phyloP scores from a whole-genome alignment of 169 alveolate species.

The Besnoitia besnoiti region DNA sequence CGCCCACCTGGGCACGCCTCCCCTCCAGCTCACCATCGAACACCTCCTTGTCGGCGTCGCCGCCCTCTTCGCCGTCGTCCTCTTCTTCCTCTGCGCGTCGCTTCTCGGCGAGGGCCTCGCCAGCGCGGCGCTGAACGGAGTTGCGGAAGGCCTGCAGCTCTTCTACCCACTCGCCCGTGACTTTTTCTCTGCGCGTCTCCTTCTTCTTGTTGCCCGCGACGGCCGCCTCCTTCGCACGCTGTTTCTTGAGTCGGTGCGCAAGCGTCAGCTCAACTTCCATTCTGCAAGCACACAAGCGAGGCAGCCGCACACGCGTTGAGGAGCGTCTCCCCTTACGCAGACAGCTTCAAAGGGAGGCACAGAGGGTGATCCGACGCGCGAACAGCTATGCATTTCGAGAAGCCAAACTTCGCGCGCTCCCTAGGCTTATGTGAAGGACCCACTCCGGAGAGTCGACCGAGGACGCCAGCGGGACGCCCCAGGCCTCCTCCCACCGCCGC shows the following conservation, averaged over 20 bases:
- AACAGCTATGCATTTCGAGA: no score
- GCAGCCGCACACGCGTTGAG: no score
- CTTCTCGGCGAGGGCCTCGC: slow-evolving; percentile 1
- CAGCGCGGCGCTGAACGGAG: not conserved
- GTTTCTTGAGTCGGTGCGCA: slow-evolving; percentile 8
- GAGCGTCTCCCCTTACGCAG: no score
- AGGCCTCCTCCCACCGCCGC: no score
- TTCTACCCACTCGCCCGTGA: slow-evolving; percentile 10
- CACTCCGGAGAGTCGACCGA: no score
- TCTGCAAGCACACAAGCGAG: not conserved
- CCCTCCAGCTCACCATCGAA: slow-evolving; percentile 53
- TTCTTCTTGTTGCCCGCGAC: slow-evolving; percentile 33
- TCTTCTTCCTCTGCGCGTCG: slow-evolving; percentile 11
- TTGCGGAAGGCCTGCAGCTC: slow-evolving; percentile 15
- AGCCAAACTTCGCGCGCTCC: no score
- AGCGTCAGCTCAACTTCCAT: slow-evolving; percentile 29
- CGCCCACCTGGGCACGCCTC: no score
- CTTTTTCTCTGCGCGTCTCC: slow-evolving; percentile 49
- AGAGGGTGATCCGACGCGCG: no score
- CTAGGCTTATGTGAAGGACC: no score
- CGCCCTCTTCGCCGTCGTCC: slow-evolving; percentile 40
- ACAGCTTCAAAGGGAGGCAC: no score
- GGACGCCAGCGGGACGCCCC: no score
- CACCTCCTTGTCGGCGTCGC: slow-evolving; percentile 27
- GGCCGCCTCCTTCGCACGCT: not conserved